Conservation (phyloP, 1,284 basidiomycete genomes). For the Trichosporon faecale region DNA sequence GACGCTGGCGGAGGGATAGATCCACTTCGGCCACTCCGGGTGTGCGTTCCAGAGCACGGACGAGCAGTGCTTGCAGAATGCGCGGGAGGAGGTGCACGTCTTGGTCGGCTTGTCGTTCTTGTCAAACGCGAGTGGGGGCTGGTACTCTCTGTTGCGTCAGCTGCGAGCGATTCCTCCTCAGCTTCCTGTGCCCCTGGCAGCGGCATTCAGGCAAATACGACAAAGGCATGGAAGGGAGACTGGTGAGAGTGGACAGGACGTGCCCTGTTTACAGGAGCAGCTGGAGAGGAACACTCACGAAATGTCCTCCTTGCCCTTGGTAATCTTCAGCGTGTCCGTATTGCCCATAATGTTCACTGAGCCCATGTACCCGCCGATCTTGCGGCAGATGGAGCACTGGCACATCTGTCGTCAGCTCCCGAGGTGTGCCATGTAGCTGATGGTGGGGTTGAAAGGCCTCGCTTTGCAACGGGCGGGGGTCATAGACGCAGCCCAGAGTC, state of each 20-base stretch:
- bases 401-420: conserved; percentile 36
- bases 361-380: conserved; percentile 51
- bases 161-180: too few species aligned
- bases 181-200: too few species aligned
- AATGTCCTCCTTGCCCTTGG: conserved; percentile 47
- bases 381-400: conserved; percentile 52
- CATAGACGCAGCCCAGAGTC: too few species aligned
- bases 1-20: conserved; percentile 50
- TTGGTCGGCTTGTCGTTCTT: conserved; percentile 41
- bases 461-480: too few species aligned
- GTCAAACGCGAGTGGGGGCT: conserved; percentile 38
- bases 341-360: conserved; percentile 52
- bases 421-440: neutral
- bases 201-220: too few species aligned
- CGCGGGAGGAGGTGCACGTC: conserved; percentile 34
- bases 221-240: neutral
- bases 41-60: conserved; percentile 51
- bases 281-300: conserved; percentile 32
- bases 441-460: neutral
- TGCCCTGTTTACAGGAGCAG: too few species aligned
- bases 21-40: conserved; percentile 49
- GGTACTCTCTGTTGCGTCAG: conserved; percentile 38
- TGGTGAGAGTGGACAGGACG: neutral
- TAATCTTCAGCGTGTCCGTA: conserved; percentile 43
- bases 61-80: conserved; percentile 47